Base-by-base conservation (phyloP, 2,329 filamentous ascomycete species). In the Cercospora sp. region DNA sequence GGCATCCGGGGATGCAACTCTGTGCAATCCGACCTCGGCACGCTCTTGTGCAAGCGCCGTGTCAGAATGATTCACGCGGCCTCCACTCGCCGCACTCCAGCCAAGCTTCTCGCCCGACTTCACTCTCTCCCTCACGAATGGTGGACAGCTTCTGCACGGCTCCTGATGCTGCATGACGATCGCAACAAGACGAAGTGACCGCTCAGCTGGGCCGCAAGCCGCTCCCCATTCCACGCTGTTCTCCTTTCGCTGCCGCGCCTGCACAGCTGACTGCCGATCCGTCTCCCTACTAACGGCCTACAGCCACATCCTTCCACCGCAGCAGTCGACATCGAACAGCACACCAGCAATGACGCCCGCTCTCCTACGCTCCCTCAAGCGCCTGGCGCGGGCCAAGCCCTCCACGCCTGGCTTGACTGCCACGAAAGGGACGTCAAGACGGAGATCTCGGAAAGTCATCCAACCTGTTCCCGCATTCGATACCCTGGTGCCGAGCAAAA, bases 221-320 rank as follows among this genome's bases (percentile, higher is more conserved):
- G 30, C 32, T 60, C 58, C 13, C 6, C 30, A 37, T 60, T 16
- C 28, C 57, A 40, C 18, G 37, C 37, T 7, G 49, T 8, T 6
- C 49, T 24, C 24, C 49, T 28, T 53, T 53, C 18, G 53, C 53
- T 57, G 53, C 24, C 10, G 21, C 53, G 53, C 28, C 53, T 57
- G 53, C 53, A 57, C 59, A 37, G 51, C 62, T 64, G 62, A 64
- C 62, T 64, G 51, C 32, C 62, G 51, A 64, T 64, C 62, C 3
- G 12, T n/a, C 49, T 55, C 30, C 40, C 45, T 64, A 6, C 32
- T 57, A 13, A 34, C 30, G 62, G n/a, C 8, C 62, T 45, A 28
- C 60, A 59, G 34, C 62, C 51, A 43, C 61, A 26, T 63, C 49
- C 61, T 40, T 55, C 61, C 45, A 63, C 61, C 21, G 43, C 45